Base-by-base conservation (phyloP, 768 basidiomycete genomes). In the Hortiboletus campestris region DNA sequence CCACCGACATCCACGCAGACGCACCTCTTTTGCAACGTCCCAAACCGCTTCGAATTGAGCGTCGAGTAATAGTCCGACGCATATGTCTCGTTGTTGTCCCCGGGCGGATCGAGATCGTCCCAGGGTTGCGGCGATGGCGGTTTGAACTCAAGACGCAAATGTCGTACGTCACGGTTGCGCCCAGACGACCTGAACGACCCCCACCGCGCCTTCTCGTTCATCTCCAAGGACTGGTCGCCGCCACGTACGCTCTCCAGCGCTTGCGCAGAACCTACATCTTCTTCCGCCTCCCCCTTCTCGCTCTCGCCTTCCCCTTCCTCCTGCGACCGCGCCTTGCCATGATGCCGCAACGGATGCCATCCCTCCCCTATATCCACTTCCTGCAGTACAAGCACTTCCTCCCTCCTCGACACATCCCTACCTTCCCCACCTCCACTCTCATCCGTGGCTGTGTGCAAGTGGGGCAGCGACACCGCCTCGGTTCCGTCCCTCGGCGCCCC, bases 121-220 rank as follows among this genome's bases (percentile, higher is more conserved):
- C 89, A 90, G 16, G 82, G 83, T 58, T 82, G 83, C 41, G 87
- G 83, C 31, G 84, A 80, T 19, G 79, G 73, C 17, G 76, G 67
- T 58, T 78, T 79, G 49, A 80, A 68, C 63, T 81, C 75, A 58
- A 83, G 70, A 44, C 75, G 76, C 49, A 85, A 74, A 68, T 80
- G 79, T 35, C 78, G 76, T 38, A 72, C 55, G 25, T n/a, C n/a
- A n/a, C n/a, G n/a, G n/a, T 69, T 61, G 28, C 72, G 72, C 42
- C 56, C 55, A 45, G 60, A 20, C 20, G 60, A 58, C 40, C 60
- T 51, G 39, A 61, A 57, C 56, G 55, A 56, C 56, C 46, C 69
- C 65, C 41, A 69, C 36, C 46, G 64, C 47, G 48, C 67, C 62
- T 69, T 74, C 57, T 71, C 66, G 50, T 65, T 47, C 53, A 38